Base-by-base conservation (phyloP, 495 filamentous ascomycete species). In the Xylaria curta region DNA sequence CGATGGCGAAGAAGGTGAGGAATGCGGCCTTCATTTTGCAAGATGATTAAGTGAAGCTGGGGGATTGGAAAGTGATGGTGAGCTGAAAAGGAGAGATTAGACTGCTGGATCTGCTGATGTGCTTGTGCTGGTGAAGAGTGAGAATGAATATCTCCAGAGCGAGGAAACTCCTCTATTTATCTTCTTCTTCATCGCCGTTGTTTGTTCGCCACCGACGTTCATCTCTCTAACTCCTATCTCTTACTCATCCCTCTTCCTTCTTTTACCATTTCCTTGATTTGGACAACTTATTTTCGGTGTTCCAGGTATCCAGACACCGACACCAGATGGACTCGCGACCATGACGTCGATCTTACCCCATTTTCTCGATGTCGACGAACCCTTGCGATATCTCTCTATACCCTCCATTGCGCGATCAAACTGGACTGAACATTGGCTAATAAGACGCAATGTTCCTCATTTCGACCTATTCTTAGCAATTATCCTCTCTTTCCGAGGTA, bases 11-110 rank as follows among this genome's bases (percentile, higher is more conserved):
- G 71, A 83, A 72, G 47, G 78, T 65, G 61, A 81, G 69, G 66
- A 83, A 69, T 60, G 76, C 28, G 75, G 78, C 68, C 80, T 83
- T 82, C 81, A 83, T 83, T 70, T 78, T 81, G 77, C 72, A n/a
- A 3, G 53, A 10, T 36, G 42, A 17, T 60, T n/a, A 24, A 47
- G 40, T 51, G 21, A 61, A 40, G 28, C 49, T 13, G 26, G 64
- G 62, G 24, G n/a, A 49, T 6, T 73, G 40, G 70, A 47, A 36
- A n/a, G 10, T 44, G 62, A 15, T 19, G 51, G 28, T 21, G 10
- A 40, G 46, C 56, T 67, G 49, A 26, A 26, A 38, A 69, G 40
- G 46, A 61, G 51, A 24, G 61, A 24, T 49, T 56, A 68, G n/a
- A 66, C 51, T 75, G 59, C 53, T 54, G 67, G 69, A 53, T 59